A percentile compares a stretch with the other conserved stretches of the same genome.
These are phyloP conservation scores for Mortierella antarctica DNA, from an alignment of 192 early-diverging fungal species.

Conservation along the genomic window DNA sequence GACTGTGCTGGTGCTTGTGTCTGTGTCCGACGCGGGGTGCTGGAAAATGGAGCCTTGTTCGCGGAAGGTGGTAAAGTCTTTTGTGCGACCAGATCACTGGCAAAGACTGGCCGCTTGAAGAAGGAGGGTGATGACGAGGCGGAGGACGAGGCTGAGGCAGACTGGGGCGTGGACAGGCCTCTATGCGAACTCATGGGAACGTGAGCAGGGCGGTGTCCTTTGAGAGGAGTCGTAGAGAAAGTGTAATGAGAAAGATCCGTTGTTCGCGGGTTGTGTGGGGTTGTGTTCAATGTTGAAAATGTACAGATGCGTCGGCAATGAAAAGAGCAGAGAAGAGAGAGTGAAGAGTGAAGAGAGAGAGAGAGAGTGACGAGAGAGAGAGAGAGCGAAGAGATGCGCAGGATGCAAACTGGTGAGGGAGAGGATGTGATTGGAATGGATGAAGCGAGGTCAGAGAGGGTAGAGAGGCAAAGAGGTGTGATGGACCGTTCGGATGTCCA, in stretches of 20 bases:
- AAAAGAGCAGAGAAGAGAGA: too few species aligned
- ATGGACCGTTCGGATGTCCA: too few species aligned
- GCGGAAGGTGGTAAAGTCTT: too few species aligned
- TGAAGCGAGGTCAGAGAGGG: too few species aligned
- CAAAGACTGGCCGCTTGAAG: conserved; percentile 15
- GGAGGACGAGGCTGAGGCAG: neutral
- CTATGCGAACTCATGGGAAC: neutral
- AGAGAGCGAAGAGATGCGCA: neutral
- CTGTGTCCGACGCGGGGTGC: neutral
- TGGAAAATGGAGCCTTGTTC: neutral
- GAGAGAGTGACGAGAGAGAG: neutral
- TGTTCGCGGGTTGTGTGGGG: too few species aligned
- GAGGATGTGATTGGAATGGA: neutral
- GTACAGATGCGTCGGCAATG: too few species aligned
- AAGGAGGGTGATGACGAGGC: neutral
- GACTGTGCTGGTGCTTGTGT: neutral
- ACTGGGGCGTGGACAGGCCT: too few species aligned
- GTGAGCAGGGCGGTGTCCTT: neutral
- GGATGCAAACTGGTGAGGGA: neutral
- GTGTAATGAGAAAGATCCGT: too few species aligned
- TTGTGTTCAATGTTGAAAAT: too few species aligned
- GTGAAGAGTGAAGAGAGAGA: too few species aligned
- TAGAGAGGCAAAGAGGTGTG: too few species aligned
- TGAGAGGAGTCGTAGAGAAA: neutral
- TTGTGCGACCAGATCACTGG: conserved; percentile 23